Conservation (phyloP, 1,284 basidiomycete species). For the Cerrena zonata region DNA sequence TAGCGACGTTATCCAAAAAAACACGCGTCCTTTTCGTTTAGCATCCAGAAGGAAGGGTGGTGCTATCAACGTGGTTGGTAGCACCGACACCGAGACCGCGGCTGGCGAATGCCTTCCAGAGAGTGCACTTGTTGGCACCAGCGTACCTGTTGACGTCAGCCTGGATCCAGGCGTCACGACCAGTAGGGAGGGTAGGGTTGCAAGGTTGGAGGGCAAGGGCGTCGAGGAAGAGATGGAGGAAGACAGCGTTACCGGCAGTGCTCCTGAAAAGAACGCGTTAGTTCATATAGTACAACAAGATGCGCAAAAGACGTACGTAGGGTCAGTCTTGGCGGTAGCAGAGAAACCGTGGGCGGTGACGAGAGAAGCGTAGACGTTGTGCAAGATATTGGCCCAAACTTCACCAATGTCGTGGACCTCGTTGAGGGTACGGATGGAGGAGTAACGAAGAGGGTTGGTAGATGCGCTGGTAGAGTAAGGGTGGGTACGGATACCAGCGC, state of each 20-base stretch:
- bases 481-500: slow-evolving; percentile 32
- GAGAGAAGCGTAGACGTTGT: slow-evolving; percentile 43
- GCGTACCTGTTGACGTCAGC: slow-evolving; percentile 31
- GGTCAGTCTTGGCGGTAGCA: slow-evolving; percentile 33
- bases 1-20: no score
- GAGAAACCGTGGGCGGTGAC: slow-evolving; percentile 39
- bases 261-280: slow-evolving; percentile 18
- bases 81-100: slow-evolving; percentile 31
- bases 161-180: slow-evolving; percentile 30
- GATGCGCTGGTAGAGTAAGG: slow-evolving; percentile 36
- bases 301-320: slow-evolving; percentile 15
- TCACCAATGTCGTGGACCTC: slow-evolving; percentile 35
- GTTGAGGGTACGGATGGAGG: slow-evolving; percentile 27
- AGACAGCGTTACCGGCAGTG: slow-evolving; percentile 41
- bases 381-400: slow-evolving; percentile 49
- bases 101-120: slow-evolving; percentile 34
- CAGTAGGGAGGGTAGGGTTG: slow-evolving; percentile 18
- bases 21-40: no score
- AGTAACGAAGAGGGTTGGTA: slow-evolving; percentile 25
- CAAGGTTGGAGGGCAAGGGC: slow-evolving; percentile 41
- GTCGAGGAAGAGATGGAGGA: slow-evolving; percentile 45
- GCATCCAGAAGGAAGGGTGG: slow-evolving; percentile 12
- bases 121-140: slow-evolving; percentile 31
- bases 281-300: background rate
- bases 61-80: slow-evolving; percentile 16